Evolutionary conservation across 768 basidiomycete species (phyloP), one percentile per base, ranked within the genome.

Genomic region (Asterophora parasitica): DNA sequence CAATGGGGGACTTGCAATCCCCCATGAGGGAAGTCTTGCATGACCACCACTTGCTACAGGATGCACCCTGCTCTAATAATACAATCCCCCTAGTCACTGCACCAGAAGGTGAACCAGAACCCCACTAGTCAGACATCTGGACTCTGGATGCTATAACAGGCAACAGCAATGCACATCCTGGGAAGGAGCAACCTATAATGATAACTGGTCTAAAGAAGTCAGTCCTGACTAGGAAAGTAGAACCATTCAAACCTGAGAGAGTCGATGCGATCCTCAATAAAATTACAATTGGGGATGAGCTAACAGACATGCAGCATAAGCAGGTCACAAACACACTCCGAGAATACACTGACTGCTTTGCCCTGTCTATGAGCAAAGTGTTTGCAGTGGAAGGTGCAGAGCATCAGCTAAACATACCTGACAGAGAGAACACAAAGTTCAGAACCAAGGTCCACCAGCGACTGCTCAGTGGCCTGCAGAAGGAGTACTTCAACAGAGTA

Each of bases 331-430:
- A 55, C 9, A 12, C 1, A 11, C 30, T 75, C 0, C 23, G 4
- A 0, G 50, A 65, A 33, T 70, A 59, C 46, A 67, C 73, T 0
- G 71, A 74, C 49, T 57, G 62, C 33, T 77, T 72, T 46, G 68
- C 71, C 4, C 50, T 74, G 3, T 63, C 66, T 0, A 52, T 73
- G 11, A 62, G 60, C 19, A 70, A 76, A 46, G 71, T 75, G 2
- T 40, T 49, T 51, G 1, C 36, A 23, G 63, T 74, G 0, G 36
- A 58, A 3, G 65, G 63, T 2, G 64, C 62, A 4, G 57, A 56
- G 2, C 71, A 75, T 50, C 53, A 44, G 2, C 59, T 75, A 8
- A 58, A 68, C 39, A 58, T 76, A 3, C 66, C 65, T 0, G 36
- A 52, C 12, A 61, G 55, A 2, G 43, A 34, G 35, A 46, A 4